phyloP scores from a whole-genome alignment of 73 alveolate species.

The Paraurostyla sp. region DNA sequence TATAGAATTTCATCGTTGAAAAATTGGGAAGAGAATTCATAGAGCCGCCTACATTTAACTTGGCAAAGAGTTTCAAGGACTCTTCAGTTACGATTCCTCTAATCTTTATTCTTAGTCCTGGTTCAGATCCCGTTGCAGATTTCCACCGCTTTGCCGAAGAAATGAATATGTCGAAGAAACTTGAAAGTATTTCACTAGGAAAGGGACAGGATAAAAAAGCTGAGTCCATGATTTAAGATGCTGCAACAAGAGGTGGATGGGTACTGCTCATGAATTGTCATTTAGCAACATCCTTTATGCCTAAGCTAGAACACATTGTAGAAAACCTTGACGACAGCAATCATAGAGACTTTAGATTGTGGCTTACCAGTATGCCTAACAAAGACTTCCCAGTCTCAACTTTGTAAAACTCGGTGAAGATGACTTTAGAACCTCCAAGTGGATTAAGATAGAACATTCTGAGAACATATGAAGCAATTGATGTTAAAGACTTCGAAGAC shows the following conservation, averaged over 20 bases:
- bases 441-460: slow-evolving; percentile 96
- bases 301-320: slow-evolving; percentile 96
- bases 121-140: slow-evolving; percentile 99
- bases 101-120: slow-evolving; percentile 98
- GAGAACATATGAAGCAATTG: slow-evolving; percentile 89
- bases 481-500: slow-evolving; percentile 93
- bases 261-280: slow-evolving; percentile 99
- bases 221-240: slow-evolving; percentile 96
- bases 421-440: slow-evolving; percentile 99
- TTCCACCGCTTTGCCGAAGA: slow-evolving; percentile 98
- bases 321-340: slow-evolving; percentile 97
- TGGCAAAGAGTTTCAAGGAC: slow-evolving; percentile 98
- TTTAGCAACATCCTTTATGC: slow-evolving; percentile 99
- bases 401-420: slow-evolving; percentile 99
- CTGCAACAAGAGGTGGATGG: slow-evolving; percentile 99
- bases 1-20: slow-evolving; percentile 94
- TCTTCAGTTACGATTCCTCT: slow-evolving; percentile 98
- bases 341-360: slow-evolving; percentile 99
- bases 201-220: slow-evolving; percentile 99
- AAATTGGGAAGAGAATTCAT: slow-evolving; percentile 97
- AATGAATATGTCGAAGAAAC: slow-evolving; percentile 97
- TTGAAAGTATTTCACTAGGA: slow-evolving; percentile 98
- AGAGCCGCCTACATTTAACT: slow-evolving; percentile 99
- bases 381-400: slow-evolving; percentile 99
- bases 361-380: slow-evolving; percentile 99